A percentile compares a stretch with the other conserved stretches of the same genome.
phyloP scores from a whole-genome alignment of 768 basidiomycete genomes.

The Russula lepida region DNA sequence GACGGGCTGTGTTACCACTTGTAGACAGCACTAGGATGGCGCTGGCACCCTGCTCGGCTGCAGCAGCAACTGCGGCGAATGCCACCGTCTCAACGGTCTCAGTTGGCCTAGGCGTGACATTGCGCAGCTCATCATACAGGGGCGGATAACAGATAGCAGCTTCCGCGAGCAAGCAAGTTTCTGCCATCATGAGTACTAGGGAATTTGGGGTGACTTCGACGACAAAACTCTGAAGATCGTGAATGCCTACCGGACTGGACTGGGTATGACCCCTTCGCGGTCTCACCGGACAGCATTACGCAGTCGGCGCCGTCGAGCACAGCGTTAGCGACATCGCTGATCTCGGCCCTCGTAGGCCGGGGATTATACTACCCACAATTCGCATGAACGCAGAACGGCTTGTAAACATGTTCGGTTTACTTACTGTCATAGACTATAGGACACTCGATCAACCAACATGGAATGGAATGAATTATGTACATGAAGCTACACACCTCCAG shows the following conservation, averaged over 20 bases:
- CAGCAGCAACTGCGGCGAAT: constrained; percentile 91
- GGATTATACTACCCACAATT: constrained; percentile 76
- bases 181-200: constrained; percentile 97
- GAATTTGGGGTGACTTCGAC: background rate
- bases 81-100: constrained; percentile 94
- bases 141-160: constrained; percentile 92
- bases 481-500: constrained; percentile 59
- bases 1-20: constrained; percentile 90
- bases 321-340: constrained; percentile 98
- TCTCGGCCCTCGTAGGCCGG: constrained; percentile 94
- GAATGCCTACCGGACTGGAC: constrained; percentile 72
- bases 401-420: constrained; percentile 12
- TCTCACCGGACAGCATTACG: constrained; percentile 99
- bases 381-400: background rate
- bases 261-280: constrained; percentile 95
- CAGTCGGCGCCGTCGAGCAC: constrained; percentile 98
- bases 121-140: constrained; percentile 80
- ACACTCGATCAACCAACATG: constrained; percentile 19
- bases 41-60: constrained; percentile 88
- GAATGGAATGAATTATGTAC: background rate
- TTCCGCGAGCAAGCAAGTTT: constrained; percentile 96
- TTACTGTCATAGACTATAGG: constrained; percentile 86
- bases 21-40: constrained; percentile 96
- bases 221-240: background rate
- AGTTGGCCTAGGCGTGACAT: constrained; percentile 78